These are phyloP conservation scores for Selaginella moellendorffii DNA, from an alignment of 75 land plant genomes.

Conservation along the genomic window DNA sequence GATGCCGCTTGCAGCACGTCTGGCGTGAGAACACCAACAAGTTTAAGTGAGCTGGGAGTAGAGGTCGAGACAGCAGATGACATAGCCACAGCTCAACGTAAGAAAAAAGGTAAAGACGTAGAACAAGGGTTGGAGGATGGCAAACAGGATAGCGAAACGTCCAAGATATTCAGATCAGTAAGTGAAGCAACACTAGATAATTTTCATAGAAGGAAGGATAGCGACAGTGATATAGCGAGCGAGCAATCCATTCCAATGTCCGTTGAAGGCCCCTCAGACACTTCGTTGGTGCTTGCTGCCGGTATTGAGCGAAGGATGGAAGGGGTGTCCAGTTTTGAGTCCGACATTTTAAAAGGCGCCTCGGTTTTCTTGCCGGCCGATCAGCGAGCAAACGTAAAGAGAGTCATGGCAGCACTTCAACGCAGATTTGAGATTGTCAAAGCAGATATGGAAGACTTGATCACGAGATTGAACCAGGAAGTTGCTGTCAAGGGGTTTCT, in stretches of 20 bases:
- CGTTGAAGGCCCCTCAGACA: constrained; percentile 26
- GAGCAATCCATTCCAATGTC: constrained; percentile 42
- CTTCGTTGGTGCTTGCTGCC: constrained; percentile 8
- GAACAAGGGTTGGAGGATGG: neutral
- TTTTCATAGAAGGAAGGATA: neutral
- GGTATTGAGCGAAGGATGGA: constrained; percentile 12
- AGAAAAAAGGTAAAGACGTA: neutral
- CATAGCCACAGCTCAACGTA: neutral
- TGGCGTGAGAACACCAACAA: constrained; percentile 43
- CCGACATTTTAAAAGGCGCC: constrained; percentile 33
- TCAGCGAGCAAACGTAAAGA: constrained; percentile 56
- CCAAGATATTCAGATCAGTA: neutral
- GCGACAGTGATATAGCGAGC: constrained; percentile 35
- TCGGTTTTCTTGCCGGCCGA: constrained; percentile 47
- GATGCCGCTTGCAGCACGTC: constrained; percentile 39
- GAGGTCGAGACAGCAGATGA: constrained; percentile 18
- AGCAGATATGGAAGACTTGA: constrained; percentile 89
- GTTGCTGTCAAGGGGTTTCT: constrained; percentile 77
- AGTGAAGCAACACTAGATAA: neutral
- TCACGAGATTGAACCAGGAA: constrained; percentile 79
- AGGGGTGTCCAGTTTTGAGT: constrained; percentile 10
- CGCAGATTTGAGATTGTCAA: constrained; percentile 46
- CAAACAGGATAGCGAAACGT: neutral
- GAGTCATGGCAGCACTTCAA: constrained; percentile 46
- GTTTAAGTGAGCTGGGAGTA: constrained; percentile 27